phyloP scores from a whole-genome alignment of 2,329 filamentous ascomycete species.

The Botrytis cinerea region DNA sequence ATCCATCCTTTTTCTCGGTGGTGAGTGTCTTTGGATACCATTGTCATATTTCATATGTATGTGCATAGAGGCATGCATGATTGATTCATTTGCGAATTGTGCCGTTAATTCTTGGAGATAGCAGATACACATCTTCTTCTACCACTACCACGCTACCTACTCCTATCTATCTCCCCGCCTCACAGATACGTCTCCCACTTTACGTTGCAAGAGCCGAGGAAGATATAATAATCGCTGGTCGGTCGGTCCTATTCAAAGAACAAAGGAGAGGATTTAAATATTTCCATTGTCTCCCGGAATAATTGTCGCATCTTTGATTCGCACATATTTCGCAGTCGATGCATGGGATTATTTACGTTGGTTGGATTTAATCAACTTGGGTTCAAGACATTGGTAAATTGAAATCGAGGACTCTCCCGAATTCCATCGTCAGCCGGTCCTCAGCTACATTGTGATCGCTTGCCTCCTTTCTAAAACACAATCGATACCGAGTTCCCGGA shows the following conservation, averaged over 20 bases:
- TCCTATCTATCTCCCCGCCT: neutral
- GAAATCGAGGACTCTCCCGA: neutral
- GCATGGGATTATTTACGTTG: neutral
- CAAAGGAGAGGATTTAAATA: neutral
- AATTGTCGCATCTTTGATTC: slow-evolving; percentile 5
- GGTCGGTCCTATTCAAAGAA: neutral
- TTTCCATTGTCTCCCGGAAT: slow-evolving; percentile 12
- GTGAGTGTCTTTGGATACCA: neutral
- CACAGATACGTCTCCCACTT: neutral
- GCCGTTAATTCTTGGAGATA: slow-evolving; percentile 5
- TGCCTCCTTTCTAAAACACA: neutral
- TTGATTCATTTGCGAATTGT: neutral
- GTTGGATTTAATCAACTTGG: neutral
- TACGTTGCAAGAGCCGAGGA: slow-evolving; percentile 3
- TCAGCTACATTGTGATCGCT: slow-evolving; percentile 17
- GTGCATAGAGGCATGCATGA: neutral
- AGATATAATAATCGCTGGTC: slow-evolving; percentile 2
- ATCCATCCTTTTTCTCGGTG: neutral
- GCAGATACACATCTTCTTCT: neutral
- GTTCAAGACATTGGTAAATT: slow-evolving; percentile 14
- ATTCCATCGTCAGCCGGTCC: neutral
- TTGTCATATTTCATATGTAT: slow-evolving; percentile 1
- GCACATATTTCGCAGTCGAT: slow-evolving; percentile 3
- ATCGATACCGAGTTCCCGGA: neutral
- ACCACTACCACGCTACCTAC: neutral